phyloP scores from a whole-genome alignment of 2,329 filamentous ascomycete genomes.

The Coniochaeta sp. region DNA sequence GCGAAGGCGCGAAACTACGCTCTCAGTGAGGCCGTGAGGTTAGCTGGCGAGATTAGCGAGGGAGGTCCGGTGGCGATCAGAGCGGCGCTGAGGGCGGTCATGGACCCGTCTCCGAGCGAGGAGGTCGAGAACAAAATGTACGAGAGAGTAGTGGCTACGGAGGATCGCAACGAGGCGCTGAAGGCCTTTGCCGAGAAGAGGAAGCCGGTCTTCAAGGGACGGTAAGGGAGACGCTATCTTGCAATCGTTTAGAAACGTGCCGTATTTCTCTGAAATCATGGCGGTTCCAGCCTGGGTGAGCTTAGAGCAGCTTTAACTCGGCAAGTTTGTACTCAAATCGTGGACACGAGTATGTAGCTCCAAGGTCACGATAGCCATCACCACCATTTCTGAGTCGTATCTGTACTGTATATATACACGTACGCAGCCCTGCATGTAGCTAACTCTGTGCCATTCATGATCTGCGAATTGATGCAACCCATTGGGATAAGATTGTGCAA shows the following conservation, averaged over 20 bases:
- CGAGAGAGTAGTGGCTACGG: constrained; percentile 70
- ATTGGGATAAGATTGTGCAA: too few relatives aligned
- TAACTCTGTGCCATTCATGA: neutral
- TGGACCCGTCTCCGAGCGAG: constrained; percentile 52
- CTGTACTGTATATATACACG: too few relatives aligned
- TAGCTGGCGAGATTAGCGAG: constrained; percentile 82
- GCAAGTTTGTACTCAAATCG: too few relatives aligned
- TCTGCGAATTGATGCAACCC: neutral
- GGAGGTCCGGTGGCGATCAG: constrained; percentile 71
- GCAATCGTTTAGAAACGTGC: neutral
- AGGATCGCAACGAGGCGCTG: constrained; percentile 84
- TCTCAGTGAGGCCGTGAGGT: constrained; percentile 65
- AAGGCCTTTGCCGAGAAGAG: constrained; percentile 68
- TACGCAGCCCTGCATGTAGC: too few relatives aligned
- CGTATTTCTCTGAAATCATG: too few relatives aligned
- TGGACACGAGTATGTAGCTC: too few relatives aligned
- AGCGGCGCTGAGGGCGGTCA: constrained; percentile 72
- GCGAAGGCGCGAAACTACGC: constrained; percentile 57
- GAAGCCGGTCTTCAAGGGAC: constrained; percentile 49
- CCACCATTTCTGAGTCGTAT: too few relatives aligned
- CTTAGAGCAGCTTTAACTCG: too few relatives aligned
- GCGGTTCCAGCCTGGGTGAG: too few relatives aligned
- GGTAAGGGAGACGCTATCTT: constrained; percentile 23
- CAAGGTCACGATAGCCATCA: too few relatives aligned
- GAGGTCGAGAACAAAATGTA: constrained; percentile 84